Base-by-base conservation (phyloP, 768 basidiomycete species). In the Chalciporus piperatus region DNA sequence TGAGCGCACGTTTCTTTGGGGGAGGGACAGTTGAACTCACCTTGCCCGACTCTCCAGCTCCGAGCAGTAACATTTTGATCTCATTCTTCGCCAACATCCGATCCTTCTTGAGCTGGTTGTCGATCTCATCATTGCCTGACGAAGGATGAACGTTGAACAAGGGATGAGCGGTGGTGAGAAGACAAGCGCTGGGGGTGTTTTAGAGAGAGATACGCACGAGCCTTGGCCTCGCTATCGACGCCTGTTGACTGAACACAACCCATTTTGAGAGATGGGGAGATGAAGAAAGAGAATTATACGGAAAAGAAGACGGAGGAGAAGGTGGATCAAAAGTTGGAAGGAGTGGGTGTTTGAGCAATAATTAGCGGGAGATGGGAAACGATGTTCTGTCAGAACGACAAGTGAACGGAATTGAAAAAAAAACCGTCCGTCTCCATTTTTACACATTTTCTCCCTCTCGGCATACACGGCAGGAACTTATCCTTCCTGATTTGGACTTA, bases 11-110 rank as follows among this genome's bases (percentile, higher is more conserved):
- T 28, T 35, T n/a, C 4, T 1, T n/a, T 10, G 43, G 9, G 9
- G 7, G 37, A 11, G 0, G 16, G n/a, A 10, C 5, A n/a, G 35
- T n/a, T n/a, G 35, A 10, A 71, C 76, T 13, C 42, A 88, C 88
- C 82, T 98, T 97, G 62, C 95, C 95, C 48, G 92, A 94, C 79
- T 97, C 94, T 73, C 96, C 94, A 52, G 96, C 94, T 51, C 96
- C 96, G 23, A 98, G 78, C 52, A 98, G 69, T 55, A 98, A 68
- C 94, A 98, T 96, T 76, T 98, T 95, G 66, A 95, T 92, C 70
- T 94, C 92, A 62, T 93, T 94, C 78, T 91, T 92, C 39, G 87
- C 85, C 80, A 87, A 84, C 76, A 89, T 81, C 40, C 87, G 75
- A 74, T 96, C 93, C 62, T 84, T 77, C 77, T 88, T 92, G 59